Percentiles rank a stretch among this genome's conserved stretches.
Evolutionary conservation across 371 early-diverging fungal species (phyloP).

Genomic region (Mortierella sp.): DNA sequence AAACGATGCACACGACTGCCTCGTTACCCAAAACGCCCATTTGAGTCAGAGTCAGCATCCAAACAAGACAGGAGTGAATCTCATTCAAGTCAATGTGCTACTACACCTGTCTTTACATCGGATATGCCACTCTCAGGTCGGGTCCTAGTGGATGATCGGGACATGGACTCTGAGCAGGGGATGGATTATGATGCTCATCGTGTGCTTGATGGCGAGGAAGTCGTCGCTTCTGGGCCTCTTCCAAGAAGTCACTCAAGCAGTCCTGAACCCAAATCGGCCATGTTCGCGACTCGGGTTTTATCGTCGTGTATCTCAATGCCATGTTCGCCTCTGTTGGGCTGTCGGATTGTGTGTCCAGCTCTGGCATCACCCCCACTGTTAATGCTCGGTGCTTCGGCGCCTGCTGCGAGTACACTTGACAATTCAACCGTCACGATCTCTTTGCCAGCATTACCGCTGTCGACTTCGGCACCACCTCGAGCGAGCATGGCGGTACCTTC

Average conservation of each 20-base stretch:
- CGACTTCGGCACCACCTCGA: not conserved
- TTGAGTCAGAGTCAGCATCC: not conserved
- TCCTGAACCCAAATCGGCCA: too few relatives aligned
- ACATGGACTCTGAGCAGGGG: too few relatives aligned
- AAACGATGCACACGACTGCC: conserved; percentile 43
- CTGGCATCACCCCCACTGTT: conserved; percentile 22
- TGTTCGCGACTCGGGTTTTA: too few relatives aligned
- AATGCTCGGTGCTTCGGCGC: conserved; percentile 27
- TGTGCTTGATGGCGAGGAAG: too few relatives aligned
- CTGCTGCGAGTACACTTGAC: conserved; percentile 4
- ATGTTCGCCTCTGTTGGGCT: conserved; percentile 39
- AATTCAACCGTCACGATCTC: conserved; percentile 1
- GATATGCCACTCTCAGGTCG: too few relatives aligned
- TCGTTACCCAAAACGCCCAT: conserved; percentile 21
- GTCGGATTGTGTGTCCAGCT: conserved; percentile 14
- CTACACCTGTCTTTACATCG: too few relatives aligned
- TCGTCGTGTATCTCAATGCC: conserved; percentile 50
- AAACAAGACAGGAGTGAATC: not conserved
- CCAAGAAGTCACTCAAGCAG: too few relatives aligned
- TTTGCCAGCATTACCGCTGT: conserved; percentile 2
- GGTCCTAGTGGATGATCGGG: too few relatives aligned
- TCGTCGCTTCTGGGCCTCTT: too few relatives aligned
- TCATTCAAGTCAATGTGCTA: too few relatives aligned
- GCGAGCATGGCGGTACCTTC: not conserved
- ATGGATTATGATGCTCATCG: too few relatives aligned